These are phyloP conservation scores for Aphanomyces stellatus DNA, from an alignment of 352 stramenopile genomes.

Conservation along the genomic window DNA sequence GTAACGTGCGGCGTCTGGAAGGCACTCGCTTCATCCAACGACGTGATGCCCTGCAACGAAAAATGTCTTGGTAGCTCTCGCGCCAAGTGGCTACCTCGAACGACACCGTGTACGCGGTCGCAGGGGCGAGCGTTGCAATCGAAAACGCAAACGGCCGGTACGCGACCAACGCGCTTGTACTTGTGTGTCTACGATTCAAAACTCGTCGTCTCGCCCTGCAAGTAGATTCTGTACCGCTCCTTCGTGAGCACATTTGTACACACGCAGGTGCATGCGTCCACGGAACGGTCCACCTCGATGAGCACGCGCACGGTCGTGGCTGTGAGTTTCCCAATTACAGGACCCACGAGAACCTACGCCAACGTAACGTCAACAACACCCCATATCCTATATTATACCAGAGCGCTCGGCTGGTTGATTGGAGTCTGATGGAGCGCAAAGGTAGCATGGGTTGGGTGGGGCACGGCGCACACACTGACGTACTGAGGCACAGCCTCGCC, in stretches of 20 bases:
- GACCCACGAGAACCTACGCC: slow-evolving; percentile 35
- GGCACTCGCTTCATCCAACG: neutral
- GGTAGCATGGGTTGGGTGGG: slow-evolving; percentile 32
- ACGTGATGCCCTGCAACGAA: neutral
- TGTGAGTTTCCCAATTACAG: slow-evolving; percentile 54
- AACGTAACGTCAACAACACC: neutral
- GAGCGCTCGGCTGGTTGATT: slow-evolving; percentile 29
- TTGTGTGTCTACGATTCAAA: neutral
- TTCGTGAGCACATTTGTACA: slow-evolving; percentile 28
- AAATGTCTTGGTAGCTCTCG: neutral
- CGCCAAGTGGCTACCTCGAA: slow-evolving; percentile 2
- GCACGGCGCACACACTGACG: slow-evolving; percentile 35
- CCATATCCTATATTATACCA: neutral
- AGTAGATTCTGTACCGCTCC: slow-evolving; percentile 38
- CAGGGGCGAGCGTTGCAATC: neutral
- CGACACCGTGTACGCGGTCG: neutral
- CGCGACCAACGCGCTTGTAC: neutral
- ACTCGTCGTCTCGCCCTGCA: neutral
- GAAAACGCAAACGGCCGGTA: neutral
- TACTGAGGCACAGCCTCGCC: slow-evolving; percentile 28
- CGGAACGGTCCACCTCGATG: slow-evolving; percentile 44
- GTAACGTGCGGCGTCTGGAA: neutral
- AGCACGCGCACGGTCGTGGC: slow-evolving; percentile 43
- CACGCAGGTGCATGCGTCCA: slow-evolving; percentile 30
- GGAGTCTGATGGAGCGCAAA: slow-evolving; percentile 32